Evolutionary conservation across 331 rosid species (phyloP).

Genomic region (Malus hybrid): DNA sequence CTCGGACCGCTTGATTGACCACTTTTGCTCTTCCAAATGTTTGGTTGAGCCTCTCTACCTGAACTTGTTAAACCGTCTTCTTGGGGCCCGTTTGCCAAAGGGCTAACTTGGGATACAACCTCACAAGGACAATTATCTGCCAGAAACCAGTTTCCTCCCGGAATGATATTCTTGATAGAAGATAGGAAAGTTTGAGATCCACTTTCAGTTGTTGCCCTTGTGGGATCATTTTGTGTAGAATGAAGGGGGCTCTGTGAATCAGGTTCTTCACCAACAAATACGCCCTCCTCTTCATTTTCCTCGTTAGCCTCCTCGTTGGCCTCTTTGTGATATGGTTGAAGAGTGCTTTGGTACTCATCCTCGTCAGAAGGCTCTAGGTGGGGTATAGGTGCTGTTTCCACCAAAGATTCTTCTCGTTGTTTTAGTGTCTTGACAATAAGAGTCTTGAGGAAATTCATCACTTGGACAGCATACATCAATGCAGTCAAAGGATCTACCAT

Average conservation of each 20-base stretch:
- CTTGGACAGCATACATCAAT: conserved; percentile 93
- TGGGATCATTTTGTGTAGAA: conserved; percentile 22
- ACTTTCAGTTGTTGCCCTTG: conserved; percentile 11
- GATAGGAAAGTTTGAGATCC: conserved; percentile 39
- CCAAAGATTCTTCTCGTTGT: conserved; percentile 72
- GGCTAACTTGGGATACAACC: conserved; percentile 53
- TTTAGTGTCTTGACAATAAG: conserved; percentile 64
- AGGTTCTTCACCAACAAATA: conserved; percentile 45
- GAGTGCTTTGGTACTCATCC: conserved; percentile 55
- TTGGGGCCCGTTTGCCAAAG: conserved; percentile 41
- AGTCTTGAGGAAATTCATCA: conserved; percentile 95
- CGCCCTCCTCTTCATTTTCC: conserved; percentile 32
- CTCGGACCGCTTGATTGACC: conserved; percentile 35
- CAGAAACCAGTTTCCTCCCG: conserved; percentile 45
- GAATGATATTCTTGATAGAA: conserved; percentile 34
- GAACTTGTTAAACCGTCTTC: conserved; percentile 21
- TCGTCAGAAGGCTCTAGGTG: conserved; percentile 58
- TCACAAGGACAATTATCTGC: conserved; percentile 59
- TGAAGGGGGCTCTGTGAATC: conserved; percentile 32
- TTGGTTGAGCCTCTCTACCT: conserved; percentile 30
- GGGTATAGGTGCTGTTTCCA: conserved; percentile 43
- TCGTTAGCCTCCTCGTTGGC: conserved; percentile 33
- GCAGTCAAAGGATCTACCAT: conserved; percentile 98
- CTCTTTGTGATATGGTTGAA: conserved; percentile 29
- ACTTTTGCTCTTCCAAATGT: conserved; percentile 33